These are phyloP conservation scores for Micractinium conductrix DNA, from an alignment of 139 green algal genomes.

Conservation along the genomic window DNA sequence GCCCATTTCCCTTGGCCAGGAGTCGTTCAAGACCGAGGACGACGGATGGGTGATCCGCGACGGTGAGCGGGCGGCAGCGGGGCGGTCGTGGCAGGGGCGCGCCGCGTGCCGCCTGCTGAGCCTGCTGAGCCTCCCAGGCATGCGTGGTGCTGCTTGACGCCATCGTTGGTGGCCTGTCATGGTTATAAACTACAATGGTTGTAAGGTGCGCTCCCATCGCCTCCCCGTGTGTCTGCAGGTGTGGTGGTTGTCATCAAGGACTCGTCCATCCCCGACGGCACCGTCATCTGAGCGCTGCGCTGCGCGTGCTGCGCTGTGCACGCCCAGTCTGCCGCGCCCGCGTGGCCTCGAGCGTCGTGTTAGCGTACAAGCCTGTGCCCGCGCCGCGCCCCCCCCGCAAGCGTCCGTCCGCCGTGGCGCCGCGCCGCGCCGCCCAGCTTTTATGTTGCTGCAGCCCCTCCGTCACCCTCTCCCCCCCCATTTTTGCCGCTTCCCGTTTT, in stretches of 20 bases:
- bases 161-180: too few relatives aligned
- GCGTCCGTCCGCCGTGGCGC: background rate
- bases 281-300: slow-evolving; percentile 34
- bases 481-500: slow-evolving; percentile 13
- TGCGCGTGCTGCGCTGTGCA: background rate
- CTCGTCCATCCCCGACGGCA: slow-evolving; percentile 81
- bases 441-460: background rate
- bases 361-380: background rate
- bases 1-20: background rate
- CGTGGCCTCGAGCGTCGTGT: background rate
- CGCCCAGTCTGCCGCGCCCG: background rate
- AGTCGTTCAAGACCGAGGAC: slow-evolving; percentile 65
- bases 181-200: too few relatives aligned
- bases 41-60: slow-evolving; percentile 97
- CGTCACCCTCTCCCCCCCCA: background rate
- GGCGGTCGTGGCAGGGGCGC: too few relatives aligned
- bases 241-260: slow-evolving; percentile 98
- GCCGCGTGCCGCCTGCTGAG: too few relatives aligned
- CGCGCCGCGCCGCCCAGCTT: background rate
- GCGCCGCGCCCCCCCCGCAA: too few relatives aligned
- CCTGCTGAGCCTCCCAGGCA: too few relatives aligned
- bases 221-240: too few relatives aligned
- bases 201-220: too few relatives aligned
- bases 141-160: too few relatives aligned
- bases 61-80: too few relatives aligned